A percentile compares a stretch with the other conserved stretches of the same genome.
Evolutionary conservation across 495 filamentous ascomycete genomes (phyloP).

Genomic region (Darksidea phi): DNA sequence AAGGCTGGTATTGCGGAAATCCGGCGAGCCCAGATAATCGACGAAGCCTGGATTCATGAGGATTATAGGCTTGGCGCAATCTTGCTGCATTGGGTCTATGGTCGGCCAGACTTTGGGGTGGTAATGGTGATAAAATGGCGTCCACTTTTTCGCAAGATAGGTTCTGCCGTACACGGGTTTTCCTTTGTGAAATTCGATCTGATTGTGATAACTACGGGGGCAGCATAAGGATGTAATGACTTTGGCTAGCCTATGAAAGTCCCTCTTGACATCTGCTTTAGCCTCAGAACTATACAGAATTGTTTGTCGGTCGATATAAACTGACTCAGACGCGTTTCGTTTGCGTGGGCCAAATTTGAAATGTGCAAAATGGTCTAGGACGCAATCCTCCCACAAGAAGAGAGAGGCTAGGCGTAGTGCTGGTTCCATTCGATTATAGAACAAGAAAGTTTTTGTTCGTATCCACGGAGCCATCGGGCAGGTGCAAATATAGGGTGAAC

Average conservation of each 20-base stretch:
- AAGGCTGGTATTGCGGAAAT: background rate
- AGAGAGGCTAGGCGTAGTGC: constrained; percentile 17
- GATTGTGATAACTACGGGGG: too few relatives aligned
- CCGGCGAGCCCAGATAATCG: constrained; percentile 3
- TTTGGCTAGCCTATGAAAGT: too few relatives aligned
- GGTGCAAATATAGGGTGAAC: constrained; percentile 17
- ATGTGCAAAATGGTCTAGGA: constrained; percentile 20
- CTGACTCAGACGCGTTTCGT: background rate
- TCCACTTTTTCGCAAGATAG: too few relatives aligned
- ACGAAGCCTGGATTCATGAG: background rate
- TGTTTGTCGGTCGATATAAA: too few relatives aligned
- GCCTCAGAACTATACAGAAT: too few relatives aligned
- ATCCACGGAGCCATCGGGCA: constrained; percentile 17
- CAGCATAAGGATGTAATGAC: too few relatives aligned
- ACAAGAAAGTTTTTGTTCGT: constrained; percentile 9
- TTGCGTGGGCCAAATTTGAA: constrained; percentile 7
- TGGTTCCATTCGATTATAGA: constrained; percentile 8
- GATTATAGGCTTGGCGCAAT: background rate
- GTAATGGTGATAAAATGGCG: too few relatives aligned
- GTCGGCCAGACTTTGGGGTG: too few relatives aligned
- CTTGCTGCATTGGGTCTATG: too few relatives aligned
- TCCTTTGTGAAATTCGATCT: too few relatives aligned
- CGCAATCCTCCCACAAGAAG: constrained; percentile 15
- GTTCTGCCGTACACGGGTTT: too few relatives aligned
- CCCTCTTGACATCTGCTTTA: too few relatives aligned